These are phyloP conservation scores for Apiospora malaysiana DNA, from an alignment of 2,329 filamentous ascomycete genomes.

Conservation along the genomic window DNA sequence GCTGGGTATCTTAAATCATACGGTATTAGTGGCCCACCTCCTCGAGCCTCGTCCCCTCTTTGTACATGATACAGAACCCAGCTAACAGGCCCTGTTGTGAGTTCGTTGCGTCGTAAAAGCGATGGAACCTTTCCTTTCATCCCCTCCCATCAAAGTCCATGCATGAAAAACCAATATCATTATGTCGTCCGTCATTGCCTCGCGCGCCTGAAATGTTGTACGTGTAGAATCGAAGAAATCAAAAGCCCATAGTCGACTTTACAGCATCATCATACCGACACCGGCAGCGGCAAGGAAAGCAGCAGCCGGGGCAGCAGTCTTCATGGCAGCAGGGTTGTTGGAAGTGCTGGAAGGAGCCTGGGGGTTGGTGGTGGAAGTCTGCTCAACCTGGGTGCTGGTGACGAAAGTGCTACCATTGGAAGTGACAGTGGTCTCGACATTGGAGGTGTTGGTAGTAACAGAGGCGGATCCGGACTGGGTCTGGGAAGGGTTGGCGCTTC, in stretches of 20 bases:
- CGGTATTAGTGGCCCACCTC: conserved; percentile 19
- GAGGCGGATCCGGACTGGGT: conserved; percentile 8
- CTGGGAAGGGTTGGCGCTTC: neutral
- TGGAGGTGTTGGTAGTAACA: neutral
- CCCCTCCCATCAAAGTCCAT: conserved; percentile 17
- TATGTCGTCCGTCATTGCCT: conserved; percentile 12
- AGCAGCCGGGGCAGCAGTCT: neutral
- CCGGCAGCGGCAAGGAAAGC: conserved; percentile 7
- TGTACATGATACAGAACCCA: conserved; percentile 18
- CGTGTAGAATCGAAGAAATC: neutral
- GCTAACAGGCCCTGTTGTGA: conserved; percentile 3
- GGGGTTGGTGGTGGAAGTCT: neutral
- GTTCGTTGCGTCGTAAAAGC: conserved; percentile 21
- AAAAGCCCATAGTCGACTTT: neutral
- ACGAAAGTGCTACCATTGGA: conserved; percentile 10
- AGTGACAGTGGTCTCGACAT: conserved; percentile 13
- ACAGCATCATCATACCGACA: neutral
- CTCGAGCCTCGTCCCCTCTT: conserved; percentile 7
- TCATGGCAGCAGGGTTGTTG: conserved; percentile 5
- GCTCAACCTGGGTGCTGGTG: conserved; percentile 15
- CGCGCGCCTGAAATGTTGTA: conserved; percentile 17
- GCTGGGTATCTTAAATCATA: conserved; percentile 21
- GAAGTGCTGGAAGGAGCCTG: neutral
- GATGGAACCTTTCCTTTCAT: conserved; percentile 11
- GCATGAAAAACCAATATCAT: conserved; percentile 21